phyloP scores from a whole-genome alignment of 371 early-diverging fungal genomes.

The Entomophthora muscae region DNA sequence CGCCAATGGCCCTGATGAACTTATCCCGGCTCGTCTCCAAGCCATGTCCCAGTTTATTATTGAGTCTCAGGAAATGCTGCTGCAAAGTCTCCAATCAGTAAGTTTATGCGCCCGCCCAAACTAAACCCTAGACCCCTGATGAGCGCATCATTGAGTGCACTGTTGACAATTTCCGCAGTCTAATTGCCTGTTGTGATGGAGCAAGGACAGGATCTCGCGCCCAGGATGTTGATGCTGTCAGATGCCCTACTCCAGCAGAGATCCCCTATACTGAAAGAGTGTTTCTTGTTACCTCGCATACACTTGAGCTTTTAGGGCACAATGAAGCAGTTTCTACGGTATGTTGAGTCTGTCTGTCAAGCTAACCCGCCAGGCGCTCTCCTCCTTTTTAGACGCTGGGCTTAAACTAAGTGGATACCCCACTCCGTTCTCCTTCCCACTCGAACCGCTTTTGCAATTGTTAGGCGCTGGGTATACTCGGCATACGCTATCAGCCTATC shows the following conservation, averaged over 20 bases:
- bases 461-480: neutral
- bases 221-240: neutral
- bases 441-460: neutral
- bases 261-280: neutral
- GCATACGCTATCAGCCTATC: neutral
- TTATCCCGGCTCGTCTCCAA: neutral
- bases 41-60: neutral
- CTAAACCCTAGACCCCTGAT: neutral
- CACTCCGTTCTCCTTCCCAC: neutral
- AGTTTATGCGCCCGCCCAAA: neutral
- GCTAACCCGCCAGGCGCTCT: neutral
- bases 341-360: neutral
- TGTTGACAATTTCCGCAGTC: neutral
- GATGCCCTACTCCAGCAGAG: neutral
- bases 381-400: neutral
- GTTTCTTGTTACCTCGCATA: neutral
- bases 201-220: neutral
- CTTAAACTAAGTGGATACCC: neutral
- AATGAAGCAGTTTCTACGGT: neutral
- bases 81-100: neutral
- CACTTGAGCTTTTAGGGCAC: neutral
- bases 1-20: neutral
- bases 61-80: neutral
- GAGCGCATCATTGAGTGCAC: neutral
- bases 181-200: neutral